Evolutionary conservation across 2,329 filamentous ascomycete genomes (phyloP).

Genomic region (Aspergillus awamori): DNA sequence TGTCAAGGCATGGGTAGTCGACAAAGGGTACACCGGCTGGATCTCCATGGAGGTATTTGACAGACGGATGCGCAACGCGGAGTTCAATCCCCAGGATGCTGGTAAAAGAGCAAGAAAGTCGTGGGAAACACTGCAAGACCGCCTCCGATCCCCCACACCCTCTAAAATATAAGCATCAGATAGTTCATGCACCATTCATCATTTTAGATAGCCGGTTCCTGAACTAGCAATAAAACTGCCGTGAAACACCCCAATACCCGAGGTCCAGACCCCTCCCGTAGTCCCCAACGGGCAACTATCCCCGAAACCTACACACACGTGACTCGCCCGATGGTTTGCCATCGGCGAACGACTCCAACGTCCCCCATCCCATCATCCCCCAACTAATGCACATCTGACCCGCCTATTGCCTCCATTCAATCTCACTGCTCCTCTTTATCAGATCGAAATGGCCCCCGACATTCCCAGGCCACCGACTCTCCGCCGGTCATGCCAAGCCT

Average conservation of each 20-base stretch:
- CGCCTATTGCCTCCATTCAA: neutral
- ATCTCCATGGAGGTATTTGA: slow-evolving; percentile 40
- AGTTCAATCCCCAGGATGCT: slow-evolving; percentile 18
- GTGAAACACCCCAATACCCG: neutral
- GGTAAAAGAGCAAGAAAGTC: slow-evolving; percentile 24
- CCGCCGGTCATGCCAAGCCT: slow-evolving; percentile 33
- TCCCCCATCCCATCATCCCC: neutral
- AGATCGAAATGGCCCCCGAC: neutral
- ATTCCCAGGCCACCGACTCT: slow-evolving; percentile 17
- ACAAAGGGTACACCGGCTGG: slow-evolving; percentile 35
- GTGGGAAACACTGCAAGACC: slow-evolving; percentile 24
- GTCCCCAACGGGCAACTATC: neutral
- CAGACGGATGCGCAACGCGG: slow-evolving; percentile 29
- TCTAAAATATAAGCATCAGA: neutral
- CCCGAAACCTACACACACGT: neutral
- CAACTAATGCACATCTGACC: neutral
- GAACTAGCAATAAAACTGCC: neutral
- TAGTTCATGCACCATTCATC: too few relatives aligned
- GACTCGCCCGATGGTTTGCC: neutral
- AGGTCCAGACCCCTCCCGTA: neutral
- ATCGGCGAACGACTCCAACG: neutral
- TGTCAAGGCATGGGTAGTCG: slow-evolving; percentile 31
- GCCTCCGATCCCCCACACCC: neutral
- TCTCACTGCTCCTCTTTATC: neutral
- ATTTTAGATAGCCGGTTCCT: neutral